Percentiles rank a stretch among this genome's conserved stretches.
These are phyloP conservation scores for Coniferiporia weirii DNA, from an alignment of 1,284 basidiomycete genomes.

Conservation along the genomic window DNA sequence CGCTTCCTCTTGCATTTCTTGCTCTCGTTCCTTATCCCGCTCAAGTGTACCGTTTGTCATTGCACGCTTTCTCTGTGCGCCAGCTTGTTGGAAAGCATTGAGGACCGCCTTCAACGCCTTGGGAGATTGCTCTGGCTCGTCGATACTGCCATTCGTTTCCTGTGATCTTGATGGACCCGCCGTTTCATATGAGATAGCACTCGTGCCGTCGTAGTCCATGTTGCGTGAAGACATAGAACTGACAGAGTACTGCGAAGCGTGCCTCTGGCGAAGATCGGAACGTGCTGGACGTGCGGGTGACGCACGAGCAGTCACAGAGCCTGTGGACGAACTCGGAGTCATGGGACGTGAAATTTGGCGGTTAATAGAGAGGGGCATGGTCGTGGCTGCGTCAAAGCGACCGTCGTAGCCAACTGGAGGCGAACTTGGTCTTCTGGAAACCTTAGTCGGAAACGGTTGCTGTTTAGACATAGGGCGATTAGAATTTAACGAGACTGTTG, in stretches of 20 bases:
- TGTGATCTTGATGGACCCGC: conserved; percentile 33
- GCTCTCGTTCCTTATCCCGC: conserved; percentile 40
- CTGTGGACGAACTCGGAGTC: conserved; percentile 18
- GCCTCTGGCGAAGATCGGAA: conserved; percentile 22
- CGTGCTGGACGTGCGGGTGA: conserved; percentile 22
- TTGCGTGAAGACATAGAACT: conserved; percentile 15
- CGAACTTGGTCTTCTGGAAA: conserved; percentile 10
- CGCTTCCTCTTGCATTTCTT: conserved; percentile 50
- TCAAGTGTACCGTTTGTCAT: conserved; percentile 47
- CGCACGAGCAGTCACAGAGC: conserved; percentile 9
- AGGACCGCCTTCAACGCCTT: conserved; percentile 48
- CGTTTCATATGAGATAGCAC: conserved; percentile 27
- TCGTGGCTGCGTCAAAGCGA: conserved; percentile 7
- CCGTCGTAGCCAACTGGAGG: conserved; percentile 13
- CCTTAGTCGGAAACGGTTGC: conserved; percentile 15
- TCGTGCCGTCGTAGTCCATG: conserved; percentile 13
- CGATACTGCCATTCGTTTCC: conserved; percentile 20
- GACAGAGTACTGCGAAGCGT: conserved; percentile 18
- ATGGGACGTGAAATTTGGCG: conserved; percentile 17
- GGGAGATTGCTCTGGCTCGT: conserved; percentile 30
- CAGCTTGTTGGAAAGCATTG: conserved; percentile 64
- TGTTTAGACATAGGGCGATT: conserved; percentile 11
- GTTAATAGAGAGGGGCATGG: conserved; percentile 19
- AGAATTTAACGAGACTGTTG: not conserved
- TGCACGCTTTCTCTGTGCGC: conserved; percentile 46